Base-by-base conservation (phyloP, 805 yeast genomes). In the Lipomyces yamanashiensis region DNA sequence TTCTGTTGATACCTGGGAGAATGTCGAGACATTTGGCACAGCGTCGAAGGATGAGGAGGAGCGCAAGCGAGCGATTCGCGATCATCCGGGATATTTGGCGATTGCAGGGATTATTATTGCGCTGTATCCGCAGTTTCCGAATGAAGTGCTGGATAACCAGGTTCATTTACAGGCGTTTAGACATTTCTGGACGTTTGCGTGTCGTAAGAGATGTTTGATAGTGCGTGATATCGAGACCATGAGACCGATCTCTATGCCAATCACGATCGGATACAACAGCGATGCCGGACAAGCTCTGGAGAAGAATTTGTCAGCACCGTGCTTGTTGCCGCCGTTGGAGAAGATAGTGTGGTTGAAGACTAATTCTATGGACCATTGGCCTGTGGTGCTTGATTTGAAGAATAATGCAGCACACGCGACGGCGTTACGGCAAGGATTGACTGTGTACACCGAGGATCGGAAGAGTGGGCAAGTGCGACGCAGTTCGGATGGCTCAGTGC, bases 131-230 rank as follows among this genome's bases (percentile, higher is more conserved):
- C 79, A 87, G 1, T 87, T 85, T 65, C 88, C 91, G 1, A 59
- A 68, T 9, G 64, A 65, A 10, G 67, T 69, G 36, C 73, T 73
- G 15, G 78, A 77, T n/a, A 78, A 80, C 50, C 85, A 84, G 57
- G 84, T 88, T 21, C 91, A 89, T 72, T 74, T 93, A 58, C 96
- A 91, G 74, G 97, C 96, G 1, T 77, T 92, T 43, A 80, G 96
- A 48, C 96, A 92, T 74, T 87, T 95, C 67, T 95, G 98, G 98
- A 88, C 92, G 0, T 76, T 95, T 64, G 84, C 96, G 0, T 87
- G 88, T 4, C 92, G 87, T 68, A 88, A 88, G 1, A 78, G 97
- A 62, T 91, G 97, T 73, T 76, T 95, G n/a, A 82, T 89, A 4
- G 81, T 88, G 0, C 80, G 95, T 61, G 91, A 92, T 72, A 85